Percentiles rank a stretch among this genome's conserved stretches.
Evolutionary conservation across 176 grass and related monocot genomes (phyloP).

Genomic region (Olyra latifolia): DNA sequence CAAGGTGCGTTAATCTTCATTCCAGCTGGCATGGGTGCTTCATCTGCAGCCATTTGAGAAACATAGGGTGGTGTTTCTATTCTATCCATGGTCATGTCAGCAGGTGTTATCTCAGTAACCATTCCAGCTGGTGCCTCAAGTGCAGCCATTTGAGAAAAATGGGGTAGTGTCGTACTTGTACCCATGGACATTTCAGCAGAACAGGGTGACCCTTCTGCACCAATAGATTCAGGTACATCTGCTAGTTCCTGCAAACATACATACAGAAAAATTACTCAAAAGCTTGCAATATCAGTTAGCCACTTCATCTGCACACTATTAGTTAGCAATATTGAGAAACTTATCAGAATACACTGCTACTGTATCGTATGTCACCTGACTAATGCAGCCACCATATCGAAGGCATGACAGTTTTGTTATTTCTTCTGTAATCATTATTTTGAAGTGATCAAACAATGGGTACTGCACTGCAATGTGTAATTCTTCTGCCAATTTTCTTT

Average conservation of each 20-base stretch:
- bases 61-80: too few relatives aligned
- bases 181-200: not conserved
- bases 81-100: too few relatives aligned
- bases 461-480: not conserved
- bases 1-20: not conserved
- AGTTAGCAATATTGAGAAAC: not conserved
- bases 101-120: too few relatives aligned
- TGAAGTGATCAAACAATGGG: not conserved
- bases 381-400: not conserved
- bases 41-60: too few relatives aligned
- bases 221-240: not conserved
- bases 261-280: not conserved
- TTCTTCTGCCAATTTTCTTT: not conserved
- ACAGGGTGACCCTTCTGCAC: not conserved
- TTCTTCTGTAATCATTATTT: slow-evolving; percentile 7
- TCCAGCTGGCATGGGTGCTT: not conserved
- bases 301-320: not conserved
- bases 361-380: slow-evolving; percentile 12
- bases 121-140: not conserved
- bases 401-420: not conserved
- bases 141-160: slow-evolving; percentile 7
- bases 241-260: slow-evolving; percentile 21
- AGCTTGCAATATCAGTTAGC: not conserved
- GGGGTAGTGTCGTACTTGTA: not conserved
- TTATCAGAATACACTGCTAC: not conserved